Conservation (phyloP, 2,329 filamentous ascomycete genomes). For the Phyllosticta capitalensis region DNA sequence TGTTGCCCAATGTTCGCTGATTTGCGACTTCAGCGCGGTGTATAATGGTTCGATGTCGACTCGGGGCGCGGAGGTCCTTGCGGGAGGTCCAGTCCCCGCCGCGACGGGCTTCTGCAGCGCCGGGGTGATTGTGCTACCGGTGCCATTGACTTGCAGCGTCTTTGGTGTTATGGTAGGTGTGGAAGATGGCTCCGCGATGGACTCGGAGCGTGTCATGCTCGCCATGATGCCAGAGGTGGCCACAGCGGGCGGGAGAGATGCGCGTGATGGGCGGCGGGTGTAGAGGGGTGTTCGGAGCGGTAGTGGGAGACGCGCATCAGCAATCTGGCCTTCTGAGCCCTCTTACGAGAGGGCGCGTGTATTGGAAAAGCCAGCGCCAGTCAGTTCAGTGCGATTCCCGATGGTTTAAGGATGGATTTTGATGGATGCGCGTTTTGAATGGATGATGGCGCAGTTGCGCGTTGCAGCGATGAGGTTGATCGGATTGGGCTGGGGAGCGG, state of each 20-base stretch:
- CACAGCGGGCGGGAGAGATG: slow-evolving; percentile 16
- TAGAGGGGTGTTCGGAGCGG: slow-evolving; percentile 16
- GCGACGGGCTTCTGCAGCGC: slow-evolving; percentile 7
- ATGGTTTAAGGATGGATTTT: not conserved
- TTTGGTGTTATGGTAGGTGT: slow-evolving; percentile 25
- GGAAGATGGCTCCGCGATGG: slow-evolving; percentile 25
- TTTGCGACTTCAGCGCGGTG: slow-evolving; percentile 48
- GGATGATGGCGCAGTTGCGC: slow-evolving; percentile 5
- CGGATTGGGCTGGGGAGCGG: slow-evolving; percentile 6
- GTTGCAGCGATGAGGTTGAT: slow-evolving; percentile 4
- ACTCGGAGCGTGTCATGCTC: slow-evolving; percentile 28
- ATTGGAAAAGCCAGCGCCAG: slow-evolving; percentile 3
- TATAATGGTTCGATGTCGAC: slow-evolving; percentile 56
- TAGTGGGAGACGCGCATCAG: slow-evolving; percentile 8
- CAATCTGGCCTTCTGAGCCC: slow-evolving; percentile 5
- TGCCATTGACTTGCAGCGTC: slow-evolving; percentile 20
- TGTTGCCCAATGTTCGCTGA: slow-evolving; percentile 48
- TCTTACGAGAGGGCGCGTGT: slow-evolving; percentile 7
- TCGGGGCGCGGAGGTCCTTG: slow-evolving; percentile 44
- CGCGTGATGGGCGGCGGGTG: slow-evolving; percentile 17
- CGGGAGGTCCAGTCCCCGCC: slow-evolving; percentile 33
- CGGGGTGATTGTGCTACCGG: not conserved
- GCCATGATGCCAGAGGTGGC: slow-evolving; percentile 23
- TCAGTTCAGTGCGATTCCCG: not conserved
- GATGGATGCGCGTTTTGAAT: slow-evolving; percentile 8